Conservation (phyloP, 148 eudicot species). For the Selenicereus undatus region DNA sequence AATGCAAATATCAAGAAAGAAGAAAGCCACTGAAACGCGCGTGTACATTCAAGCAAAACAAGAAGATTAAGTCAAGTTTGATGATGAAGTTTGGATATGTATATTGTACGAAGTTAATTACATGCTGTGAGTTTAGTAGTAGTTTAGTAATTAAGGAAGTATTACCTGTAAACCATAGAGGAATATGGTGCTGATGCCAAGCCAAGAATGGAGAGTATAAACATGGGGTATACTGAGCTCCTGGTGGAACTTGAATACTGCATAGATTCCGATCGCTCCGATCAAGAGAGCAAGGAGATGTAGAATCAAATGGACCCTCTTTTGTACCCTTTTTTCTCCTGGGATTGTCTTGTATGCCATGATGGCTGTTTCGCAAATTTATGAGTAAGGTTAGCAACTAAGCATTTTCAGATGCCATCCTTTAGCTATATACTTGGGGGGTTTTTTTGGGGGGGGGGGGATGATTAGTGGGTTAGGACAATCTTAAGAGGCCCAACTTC, state of each 20-base stretch:
- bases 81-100: background rate
- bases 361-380: conserved; percentile 27
- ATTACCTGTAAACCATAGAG: conserved; percentile 45
- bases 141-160: no score
- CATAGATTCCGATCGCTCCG: conserved; percentile 42
- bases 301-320: conserved; percentile 32
- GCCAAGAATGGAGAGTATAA: conserved; percentile 50
- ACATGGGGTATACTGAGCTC: conserved; percentile 25
- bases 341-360: conserved; percentile 49
- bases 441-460: no score
- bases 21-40: conserved; percentile 30
- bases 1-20: conserved; percentile 37
- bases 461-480: no score
- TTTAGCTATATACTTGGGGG: no score
- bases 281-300: conserved; percentile 37
- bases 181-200: conserved; percentile 45
- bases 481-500: no score
- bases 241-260: conserved; percentile 44
- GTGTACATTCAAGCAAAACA: background rate
- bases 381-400: no score
- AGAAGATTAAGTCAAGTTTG: background rate
- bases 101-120: no score
- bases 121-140: no score
- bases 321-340: conserved; percentile 26
- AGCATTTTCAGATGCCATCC: no score